Percentiles rank a stretch among this genome's conserved stretches.
These are phyloP conservation scores for Arbutus unedo DNA, from an alignment of 148 eudicot species.

Conservation along the genomic window DNA sequence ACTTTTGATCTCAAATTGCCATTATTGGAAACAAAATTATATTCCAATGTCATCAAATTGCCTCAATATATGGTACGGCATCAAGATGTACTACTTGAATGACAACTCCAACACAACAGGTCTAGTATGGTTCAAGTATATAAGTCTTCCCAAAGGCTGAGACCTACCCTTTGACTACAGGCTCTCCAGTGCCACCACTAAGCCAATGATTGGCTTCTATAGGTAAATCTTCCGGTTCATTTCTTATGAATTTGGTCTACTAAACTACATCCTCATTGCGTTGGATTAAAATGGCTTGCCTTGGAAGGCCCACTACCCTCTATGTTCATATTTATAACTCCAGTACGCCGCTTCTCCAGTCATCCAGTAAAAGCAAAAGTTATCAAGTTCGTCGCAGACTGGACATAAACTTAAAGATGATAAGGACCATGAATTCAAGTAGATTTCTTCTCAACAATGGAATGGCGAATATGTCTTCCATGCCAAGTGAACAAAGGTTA, in stretches of 20 bases:
- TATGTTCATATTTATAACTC: not conserved
- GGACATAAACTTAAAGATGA: not conserved
- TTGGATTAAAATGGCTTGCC: not conserved
- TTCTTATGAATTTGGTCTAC: not conserved
- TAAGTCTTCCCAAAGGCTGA: not conserved
- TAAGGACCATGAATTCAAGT: not conserved
- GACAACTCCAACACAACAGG: not conserved
- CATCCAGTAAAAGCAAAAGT: not conserved
- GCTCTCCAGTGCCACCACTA: slow-evolving; percentile 1
- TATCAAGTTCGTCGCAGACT: not conserved
- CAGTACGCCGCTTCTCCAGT: not conserved
- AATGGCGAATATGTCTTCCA: slow-evolving; percentile 5
- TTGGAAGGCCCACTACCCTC: not conserved
- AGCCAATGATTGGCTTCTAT: not conserved
- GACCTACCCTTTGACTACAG: not conserved
- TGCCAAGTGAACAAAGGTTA: slow-evolving; percentile 7
- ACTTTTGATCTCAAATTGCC: not conserved
- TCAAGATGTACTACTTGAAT: not conserved
- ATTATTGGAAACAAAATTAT: not conserved
- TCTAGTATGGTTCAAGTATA: not conserved
- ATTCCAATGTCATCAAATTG: not conserved
- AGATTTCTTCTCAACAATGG: not conserved
- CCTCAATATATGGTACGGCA: not conserved
- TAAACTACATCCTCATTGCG: not conserved
- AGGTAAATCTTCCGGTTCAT: not conserved